Conservation (phyloP, 495 filamentous ascomycete genomes). For the Penicillium goetzii region DNA sequence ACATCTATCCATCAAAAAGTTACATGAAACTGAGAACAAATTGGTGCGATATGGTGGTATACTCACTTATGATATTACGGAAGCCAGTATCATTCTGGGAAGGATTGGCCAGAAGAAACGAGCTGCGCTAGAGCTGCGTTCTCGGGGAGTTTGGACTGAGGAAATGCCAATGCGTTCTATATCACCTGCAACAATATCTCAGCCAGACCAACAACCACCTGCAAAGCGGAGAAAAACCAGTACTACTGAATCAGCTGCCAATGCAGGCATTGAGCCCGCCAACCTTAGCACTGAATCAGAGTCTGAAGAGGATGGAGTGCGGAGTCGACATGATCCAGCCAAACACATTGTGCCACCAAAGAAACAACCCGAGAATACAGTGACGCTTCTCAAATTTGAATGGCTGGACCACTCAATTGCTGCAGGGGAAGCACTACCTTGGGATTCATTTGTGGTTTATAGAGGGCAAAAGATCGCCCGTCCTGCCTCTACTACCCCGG, state of each 20-base stretch:
- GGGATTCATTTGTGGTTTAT: conserved; percentile 69
- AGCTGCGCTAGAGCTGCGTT: conserved; percentile 76
- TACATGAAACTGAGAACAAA: conserved; percentile 64
- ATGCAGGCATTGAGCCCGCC: conserved; percentile 23
- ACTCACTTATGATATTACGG: conserved; percentile 71
- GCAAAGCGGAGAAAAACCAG: conserved; percentile 31
- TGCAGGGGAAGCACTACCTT: conserved; percentile 55
- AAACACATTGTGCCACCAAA: conserved; percentile 14
- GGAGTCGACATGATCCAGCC: conserved; percentile 11
- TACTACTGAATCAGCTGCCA: not conserved
- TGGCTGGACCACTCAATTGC: conserved; percentile 74
- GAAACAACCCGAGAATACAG: conserved; percentile 28
- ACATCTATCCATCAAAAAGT: conserved; percentile 63
- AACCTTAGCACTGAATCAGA: conserved; percentile 42
- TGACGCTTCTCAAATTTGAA: conserved; percentile 72
- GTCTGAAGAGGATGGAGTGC: conserved; percentile 29
- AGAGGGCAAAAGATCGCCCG: conserved; percentile 43
- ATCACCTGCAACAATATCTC: not conserved
- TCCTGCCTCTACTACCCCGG: conserved; percentile 12
- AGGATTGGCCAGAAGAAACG: conserved; percentile 69
- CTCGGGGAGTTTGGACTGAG: conserved; percentile 64
- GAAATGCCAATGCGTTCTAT: conserved; percentile 33
- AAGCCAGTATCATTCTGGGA: conserved; percentile 75
- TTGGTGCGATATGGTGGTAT: conserved; percentile 57
- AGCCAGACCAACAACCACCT: conserved; percentile 17